phyloP scores from a whole-genome alignment of 352 stramenopile genomes.

The Pythium aquatile region DNA sequence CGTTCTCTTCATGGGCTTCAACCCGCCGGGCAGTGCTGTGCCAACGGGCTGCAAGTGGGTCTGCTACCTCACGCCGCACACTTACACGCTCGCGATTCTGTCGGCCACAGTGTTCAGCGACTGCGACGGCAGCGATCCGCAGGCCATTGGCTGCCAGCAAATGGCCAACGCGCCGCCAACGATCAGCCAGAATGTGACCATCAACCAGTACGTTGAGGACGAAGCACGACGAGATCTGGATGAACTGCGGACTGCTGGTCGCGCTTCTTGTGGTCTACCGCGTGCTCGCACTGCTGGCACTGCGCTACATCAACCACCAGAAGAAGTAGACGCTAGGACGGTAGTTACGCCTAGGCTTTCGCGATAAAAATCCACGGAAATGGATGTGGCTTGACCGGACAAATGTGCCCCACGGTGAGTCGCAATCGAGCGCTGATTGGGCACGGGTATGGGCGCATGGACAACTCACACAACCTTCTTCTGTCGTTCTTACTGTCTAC shows the following conservation, averaged over 20 bases:
- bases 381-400: too few species aligned
- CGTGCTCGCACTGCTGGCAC: conserved; percentile 22
- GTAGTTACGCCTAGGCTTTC: too few species aligned
- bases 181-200: conserved; percentile 1
- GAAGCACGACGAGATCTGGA: conserved; percentile 22
- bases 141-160: conserved; percentile 20
- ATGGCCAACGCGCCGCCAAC: conserved; percentile 18
- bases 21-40: conserved; percentile 16
- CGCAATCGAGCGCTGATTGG: too few species aligned
- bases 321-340: conserved; percentile 1
- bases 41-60: conserved; percentile 24
- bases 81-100: conserved; percentile 22
- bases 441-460: too few species aligned
- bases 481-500: too few species aligned
- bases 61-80: conserved; percentile 23
- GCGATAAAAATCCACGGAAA: too few species aligned
- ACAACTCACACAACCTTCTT: too few species aligned
- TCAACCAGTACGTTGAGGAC: conserved; percentile 20
- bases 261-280: conserved; percentile 20
- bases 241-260: conserved; percentile 13
- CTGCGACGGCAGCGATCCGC: conserved; percentile 7
- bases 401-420: too few species aligned
- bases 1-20: conserved; percentile 30
- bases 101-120: conserved; percentile 11
- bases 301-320: conserved; percentile 32